A percentile compares a stretch with the other conserved stretches of the same genome.
phyloP scores from a whole-genome alignment of 768 basidiomycete genomes.

The Termitomyces sp. region DNA sequence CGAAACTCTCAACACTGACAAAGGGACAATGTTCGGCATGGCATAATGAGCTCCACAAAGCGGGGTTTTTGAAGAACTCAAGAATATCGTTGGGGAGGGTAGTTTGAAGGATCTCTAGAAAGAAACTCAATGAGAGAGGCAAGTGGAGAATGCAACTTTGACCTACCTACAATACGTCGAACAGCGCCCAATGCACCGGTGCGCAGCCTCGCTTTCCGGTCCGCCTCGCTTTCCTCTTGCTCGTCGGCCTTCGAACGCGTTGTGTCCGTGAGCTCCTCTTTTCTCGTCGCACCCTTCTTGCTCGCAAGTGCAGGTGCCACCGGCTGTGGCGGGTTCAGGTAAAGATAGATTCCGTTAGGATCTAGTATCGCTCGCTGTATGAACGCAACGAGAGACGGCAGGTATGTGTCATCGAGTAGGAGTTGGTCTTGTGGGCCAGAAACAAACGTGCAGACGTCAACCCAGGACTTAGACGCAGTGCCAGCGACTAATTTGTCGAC shows the following conservation, averaged over 20 bases:
- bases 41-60: constrained; percentile 56
- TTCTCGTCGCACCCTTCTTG: constrained; percentile 24
- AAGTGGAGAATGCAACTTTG: constrained; percentile 9
- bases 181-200: constrained; percentile 63
- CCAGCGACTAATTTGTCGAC: constrained; percentile 56
- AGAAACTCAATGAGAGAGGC: neutral
- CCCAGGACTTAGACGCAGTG: constrained; percentile 52
- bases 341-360: constrained; percentile 50
- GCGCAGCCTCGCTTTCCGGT: constrained; percentile 64
- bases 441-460: constrained; percentile 23
- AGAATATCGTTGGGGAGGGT: constrained; percentile 24
- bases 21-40: constrained; percentile 37
- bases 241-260: constrained; percentile 45
- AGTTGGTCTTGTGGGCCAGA: constrained; percentile 15
- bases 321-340: constrained; percentile 62
- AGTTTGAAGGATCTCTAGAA: constrained; percentile 12
- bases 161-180: constrained; percentile 53
- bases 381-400: constrained; percentile 41
- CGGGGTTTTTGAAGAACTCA: constrained; percentile 41
- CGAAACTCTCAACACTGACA: constrained; percentile 42
- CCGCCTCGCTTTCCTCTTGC: constrained; percentile 63
- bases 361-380: constrained; percentile 51
- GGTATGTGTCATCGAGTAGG: constrained; percentile 23
- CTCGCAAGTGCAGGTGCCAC: constrained; percentile 25
- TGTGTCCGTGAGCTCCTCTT: constrained; percentile 28